Conservation (phyloP, 2,329 filamentous ascomycete species). For the Verticillium alfalfae region DNA sequence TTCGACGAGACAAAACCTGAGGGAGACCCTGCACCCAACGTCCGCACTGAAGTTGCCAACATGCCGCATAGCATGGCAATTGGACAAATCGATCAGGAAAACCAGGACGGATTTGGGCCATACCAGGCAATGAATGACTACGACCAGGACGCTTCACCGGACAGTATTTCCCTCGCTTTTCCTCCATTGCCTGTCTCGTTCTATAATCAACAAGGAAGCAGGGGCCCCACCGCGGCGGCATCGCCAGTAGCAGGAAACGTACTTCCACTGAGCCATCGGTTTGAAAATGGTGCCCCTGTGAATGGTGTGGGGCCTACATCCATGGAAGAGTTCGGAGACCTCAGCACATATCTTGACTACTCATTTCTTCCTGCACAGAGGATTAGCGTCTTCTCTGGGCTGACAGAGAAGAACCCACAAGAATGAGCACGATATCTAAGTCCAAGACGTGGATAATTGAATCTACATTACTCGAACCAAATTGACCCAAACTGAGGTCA, state of each 20-base stretch:
- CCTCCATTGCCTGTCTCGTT: slow-evolving; percentile 23
- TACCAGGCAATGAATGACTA: slow-evolving; percentile 2
- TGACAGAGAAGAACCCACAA: slow-evolving; percentile 2
- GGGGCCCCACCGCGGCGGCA: slow-evolving; percentile 7
- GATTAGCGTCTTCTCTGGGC: slow-evolving; percentile 17
- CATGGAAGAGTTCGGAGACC: slow-evolving; percentile 9
- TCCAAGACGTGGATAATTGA: not conserved
- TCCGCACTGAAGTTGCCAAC: not conserved
- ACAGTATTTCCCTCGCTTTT: slow-evolving; percentile 23
- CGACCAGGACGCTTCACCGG: slow-evolving; percentile 7
- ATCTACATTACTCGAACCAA: not conserved
- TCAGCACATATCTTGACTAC: slow-evolving; percentile 17
- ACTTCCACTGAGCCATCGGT: not conserved
- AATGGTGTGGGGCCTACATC: not conserved
- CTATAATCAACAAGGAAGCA: slow-evolving; percentile 13
- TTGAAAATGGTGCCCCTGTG: not conserved
- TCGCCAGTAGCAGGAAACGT: slow-evolving; percentile 1
- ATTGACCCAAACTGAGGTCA: not conserved
- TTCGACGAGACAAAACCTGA: slow-evolving; percentile 16
- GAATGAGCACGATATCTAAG: not conserved
- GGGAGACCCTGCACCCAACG: not conserved
- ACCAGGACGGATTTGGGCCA: not conserved
- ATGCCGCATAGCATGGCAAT: not conserved
- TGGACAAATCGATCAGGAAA: not conserved
- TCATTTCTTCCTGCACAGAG: slow-evolving; percentile 16